Evolutionary conservation across 208 protist genomes (phyloP).

Genomic region (Vickermania ingenoplastis): DNA sequence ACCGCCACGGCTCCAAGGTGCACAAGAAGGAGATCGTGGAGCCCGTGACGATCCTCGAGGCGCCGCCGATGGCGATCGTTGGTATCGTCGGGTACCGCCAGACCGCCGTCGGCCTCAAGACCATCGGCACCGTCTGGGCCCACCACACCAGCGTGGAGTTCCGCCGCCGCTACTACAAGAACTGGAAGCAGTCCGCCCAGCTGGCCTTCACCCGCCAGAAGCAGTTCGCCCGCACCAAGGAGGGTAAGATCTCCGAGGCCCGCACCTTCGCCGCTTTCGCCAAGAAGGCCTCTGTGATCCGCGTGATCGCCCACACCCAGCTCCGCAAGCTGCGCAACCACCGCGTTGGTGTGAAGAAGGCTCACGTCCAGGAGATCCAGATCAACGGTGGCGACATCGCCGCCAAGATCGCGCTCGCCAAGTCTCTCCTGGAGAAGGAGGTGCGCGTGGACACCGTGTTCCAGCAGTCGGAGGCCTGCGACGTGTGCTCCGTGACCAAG

Average conservation of each 20-base stretch:
- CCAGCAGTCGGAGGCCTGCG: slow-evolving; percentile 93
- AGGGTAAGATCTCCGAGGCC: slow-evolving; percentile 78
- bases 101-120: slow-evolving; percentile 94
- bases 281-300: slow-evolving; percentile 95
- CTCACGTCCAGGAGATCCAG: slow-evolving; percentile 99
- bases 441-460: slow-evolving; percentile 94
- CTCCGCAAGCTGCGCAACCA: slow-evolving; percentile 94
- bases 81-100: slow-evolving; percentile 98
- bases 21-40: slow-evolving; percentile 99
- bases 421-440: slow-evolving; percentile 94
- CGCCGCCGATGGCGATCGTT: slow-evolving; percentile 97
- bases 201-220: slow-evolving; percentile 96
- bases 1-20: slow-evolving; percentile 92
- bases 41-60: slow-evolving; percentile 98
- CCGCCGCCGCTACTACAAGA: slow-evolving; percentile 98
- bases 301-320: slow-evolving; percentile 99
- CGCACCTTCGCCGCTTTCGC: slow-evolving; percentile 90
- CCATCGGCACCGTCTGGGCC: slow-evolving; percentile 98
- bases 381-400: slow-evolving; percentile 97
- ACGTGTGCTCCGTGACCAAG: slow-evolving; percentile 97
- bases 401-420: slow-evolving; percentile 96
- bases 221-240: slow-evolving; percentile 73
- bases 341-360: slow-evolving; percentile 98
- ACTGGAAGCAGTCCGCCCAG: slow-evolving; percentile 97
- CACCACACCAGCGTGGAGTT: slow-evolving; percentile 93